These are phyloP conservation scores for Hemileccinum rubropunctum DNA, from an alignment of 768 basidiomycete species.

Conservation along the genomic window DNA sequence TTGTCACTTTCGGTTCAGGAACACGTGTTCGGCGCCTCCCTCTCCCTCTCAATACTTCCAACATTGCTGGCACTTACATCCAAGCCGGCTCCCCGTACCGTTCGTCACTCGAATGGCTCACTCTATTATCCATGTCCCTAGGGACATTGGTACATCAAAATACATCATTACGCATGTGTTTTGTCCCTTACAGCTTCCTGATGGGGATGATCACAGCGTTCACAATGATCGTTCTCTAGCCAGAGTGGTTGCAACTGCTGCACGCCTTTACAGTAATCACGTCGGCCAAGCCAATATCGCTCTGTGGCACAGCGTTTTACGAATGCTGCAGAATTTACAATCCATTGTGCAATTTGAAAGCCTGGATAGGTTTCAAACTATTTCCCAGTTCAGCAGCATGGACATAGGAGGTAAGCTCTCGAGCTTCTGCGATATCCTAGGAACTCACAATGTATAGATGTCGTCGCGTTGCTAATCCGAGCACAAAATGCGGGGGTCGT, in stretches of 20 bases:
- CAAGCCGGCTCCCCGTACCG: no score
- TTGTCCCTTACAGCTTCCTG: constrained; percentile 39
- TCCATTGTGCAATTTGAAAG: constrained; percentile 9
- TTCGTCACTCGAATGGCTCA: not conserved
- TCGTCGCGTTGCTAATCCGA: constrained; percentile 37
- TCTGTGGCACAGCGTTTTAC: constrained; percentile 7
- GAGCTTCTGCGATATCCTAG: not conserved
- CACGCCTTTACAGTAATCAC: constrained; percentile 1
- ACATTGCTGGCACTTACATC: no score
- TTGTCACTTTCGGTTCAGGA: no score
- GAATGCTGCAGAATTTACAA: constrained; percentile 23
- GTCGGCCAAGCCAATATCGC: not conserved
- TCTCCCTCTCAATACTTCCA: no score
- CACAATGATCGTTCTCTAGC: constrained; percentile 29
- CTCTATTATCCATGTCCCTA: not conserved
- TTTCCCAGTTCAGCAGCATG: constrained; percentile 17
- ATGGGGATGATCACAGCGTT: constrained; percentile 27
- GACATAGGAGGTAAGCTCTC: constrained; percentile 16
- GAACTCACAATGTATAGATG: constrained; percentile 27
- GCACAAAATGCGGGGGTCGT: constrained; percentile 49
- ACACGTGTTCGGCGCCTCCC: no score
- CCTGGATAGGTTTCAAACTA: not conserved
- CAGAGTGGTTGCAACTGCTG: constrained; percentile 14
- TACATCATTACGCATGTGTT: constrained; percentile 42
- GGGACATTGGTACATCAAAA: not conserved